Conservation (phyloP, 129 eudicot genomes). For the Tagetes patula region DNA sequence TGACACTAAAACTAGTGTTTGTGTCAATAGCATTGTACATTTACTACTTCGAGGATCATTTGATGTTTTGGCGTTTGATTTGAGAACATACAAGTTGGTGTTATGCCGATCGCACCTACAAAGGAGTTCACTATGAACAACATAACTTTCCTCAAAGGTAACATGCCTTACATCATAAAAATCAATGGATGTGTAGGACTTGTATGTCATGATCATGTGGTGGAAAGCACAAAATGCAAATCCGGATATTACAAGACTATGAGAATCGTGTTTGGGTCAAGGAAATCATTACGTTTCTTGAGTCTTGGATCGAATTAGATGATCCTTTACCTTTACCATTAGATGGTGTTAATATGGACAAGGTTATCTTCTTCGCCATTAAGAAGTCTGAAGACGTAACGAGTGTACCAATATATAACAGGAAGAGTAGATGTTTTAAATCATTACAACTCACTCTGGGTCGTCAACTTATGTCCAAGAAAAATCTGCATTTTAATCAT, state of each 20-base stretch:
- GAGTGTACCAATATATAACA: neutral
- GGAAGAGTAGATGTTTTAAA: too few species aligned
- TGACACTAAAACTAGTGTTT: constrained; percentile 17
- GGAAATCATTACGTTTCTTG: neutral
- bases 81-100: constrained; percentile 12
- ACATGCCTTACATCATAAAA: neutral
- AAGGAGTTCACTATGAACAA: neutral
- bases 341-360: neutral
- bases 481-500: too few species aligned
- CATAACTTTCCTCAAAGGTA: neutral
- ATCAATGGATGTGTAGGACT: constrained; percentile 14
- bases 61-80: constrained; percentile 17
- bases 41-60: neutral
- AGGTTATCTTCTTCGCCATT: neutral
- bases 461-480: too few species aligned
- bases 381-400: neutral
- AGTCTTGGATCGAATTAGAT: neutral
- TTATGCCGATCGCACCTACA: neutral
- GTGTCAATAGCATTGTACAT: constrained; percentile 12
- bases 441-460: too few species aligned
- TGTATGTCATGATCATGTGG: constrained; percentile 1
- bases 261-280: constrained; percentile 21
- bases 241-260: constrained; percentile 25
- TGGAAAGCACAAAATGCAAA: neutral
- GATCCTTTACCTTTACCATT: neutral